Conservation (phyloP, 768 basidiomycete species). For the Suillus clintonianus region DNA sequence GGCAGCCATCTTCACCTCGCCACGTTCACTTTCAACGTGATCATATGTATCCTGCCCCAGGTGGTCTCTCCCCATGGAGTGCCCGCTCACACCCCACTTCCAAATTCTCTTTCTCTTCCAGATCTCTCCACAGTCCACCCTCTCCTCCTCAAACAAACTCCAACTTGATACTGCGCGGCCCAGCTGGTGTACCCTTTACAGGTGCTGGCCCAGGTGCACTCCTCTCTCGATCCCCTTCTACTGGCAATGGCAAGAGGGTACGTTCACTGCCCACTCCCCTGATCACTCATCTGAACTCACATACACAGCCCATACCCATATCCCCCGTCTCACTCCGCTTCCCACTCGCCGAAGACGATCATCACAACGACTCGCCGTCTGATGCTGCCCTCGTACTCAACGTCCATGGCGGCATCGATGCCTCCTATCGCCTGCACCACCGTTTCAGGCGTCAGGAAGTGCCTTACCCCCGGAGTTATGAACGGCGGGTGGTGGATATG, state of each 20-base stretch:
- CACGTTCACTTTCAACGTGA: too few species aligned
- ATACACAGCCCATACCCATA: background rate
- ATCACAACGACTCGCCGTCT: background rate
- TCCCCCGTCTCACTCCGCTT: background rate
- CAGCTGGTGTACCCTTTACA: background rate
- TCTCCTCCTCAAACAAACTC: background rate
- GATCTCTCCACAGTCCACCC: background rate
- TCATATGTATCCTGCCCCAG: background rate
- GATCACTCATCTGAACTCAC: background rate
- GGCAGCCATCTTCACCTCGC: too few species aligned
- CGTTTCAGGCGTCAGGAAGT: slow-evolving; percentile 49
- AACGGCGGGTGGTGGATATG: slow-evolving; percentile 64
- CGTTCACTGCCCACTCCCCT: too few species aligned
- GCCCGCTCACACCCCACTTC: background rate
- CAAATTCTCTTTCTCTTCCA: background rate
- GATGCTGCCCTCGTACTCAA: slow-evolving; percentile 28
- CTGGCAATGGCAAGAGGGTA: background rate
- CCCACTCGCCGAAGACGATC: background rate
- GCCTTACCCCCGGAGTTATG: slow-evolving; percentile 72
- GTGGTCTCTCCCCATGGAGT: background rate
- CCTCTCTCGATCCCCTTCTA: background rate
- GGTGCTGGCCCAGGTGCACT: background rate
- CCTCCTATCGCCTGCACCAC: slow-evolving; percentile 53
- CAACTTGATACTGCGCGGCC: background rate
- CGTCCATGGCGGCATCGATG: slow-evolving; percentile 14